Base-by-base conservation (phyloP, 129 eudicot genomes). In the Oenanthe sinensis region DNA sequence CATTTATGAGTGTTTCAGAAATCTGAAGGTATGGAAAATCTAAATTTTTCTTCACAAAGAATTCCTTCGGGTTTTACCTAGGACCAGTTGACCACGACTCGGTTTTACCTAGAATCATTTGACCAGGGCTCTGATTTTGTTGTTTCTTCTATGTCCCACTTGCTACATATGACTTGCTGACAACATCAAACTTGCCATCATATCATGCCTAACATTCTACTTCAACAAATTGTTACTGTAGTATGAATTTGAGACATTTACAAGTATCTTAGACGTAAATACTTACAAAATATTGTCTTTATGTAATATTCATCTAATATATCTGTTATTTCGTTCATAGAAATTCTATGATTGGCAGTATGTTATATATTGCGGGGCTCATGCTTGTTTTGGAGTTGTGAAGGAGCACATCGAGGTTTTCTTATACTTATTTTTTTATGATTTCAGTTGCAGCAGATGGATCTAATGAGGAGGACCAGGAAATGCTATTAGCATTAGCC, bases 401-500 rank as follows among this genome's bases (percentile, higher is more conserved):
- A 20, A 22, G 28, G 39, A 30, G 71, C 40, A 30, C 46, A 1
- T 17, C 8, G 17, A 17, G 44, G 6, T 39, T 19, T 70, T 15
- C 39, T 39, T 43, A 26, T 6, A 74, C 42, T 46, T 74, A 45
- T 13, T 39, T 49, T 49, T 36, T 42, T 36, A 79, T 58, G 42
- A 36, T 17, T 83, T 74, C 86, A 82, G 86, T 79, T 26, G 88
- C 77, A 81, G 85, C 85, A 83, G 87, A 83, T 81, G 83, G 63
- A 82, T 84, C 76, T 65, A 86, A 78, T 80, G 93, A 87, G 49
- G 96, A 90, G 17, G 93, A 90, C 36, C 36, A 33, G 79, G 97
- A 89, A 37, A 75, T 85, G 81, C 85, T 75, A 76, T 76, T 80
- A 76, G 97, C 97, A 75, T 80, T 85, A 48, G 97, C 97, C 60